A percentile compares a stretch with the other conserved stretches of the same genome.
Conservation (phyloP, 2,329 filamentous ascomycete genomes). For the Calonectria ilicicola region DNA sequence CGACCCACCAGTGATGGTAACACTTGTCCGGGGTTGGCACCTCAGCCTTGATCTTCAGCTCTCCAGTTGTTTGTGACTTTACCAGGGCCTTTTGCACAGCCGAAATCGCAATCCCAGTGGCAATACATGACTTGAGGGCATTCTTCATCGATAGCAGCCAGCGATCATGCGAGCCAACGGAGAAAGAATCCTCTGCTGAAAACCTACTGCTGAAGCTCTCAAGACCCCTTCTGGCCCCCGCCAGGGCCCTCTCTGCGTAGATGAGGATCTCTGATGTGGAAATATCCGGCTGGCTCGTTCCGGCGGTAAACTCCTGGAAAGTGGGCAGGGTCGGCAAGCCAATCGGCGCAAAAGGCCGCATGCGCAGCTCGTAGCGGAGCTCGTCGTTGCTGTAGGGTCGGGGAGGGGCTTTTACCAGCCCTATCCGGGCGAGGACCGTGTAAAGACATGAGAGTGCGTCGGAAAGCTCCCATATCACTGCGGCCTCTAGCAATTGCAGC, state of each 20-base stretch:
- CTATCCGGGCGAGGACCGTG: slow-evolving; percentile 70
- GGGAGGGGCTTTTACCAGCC: slow-evolving; percentile 61
- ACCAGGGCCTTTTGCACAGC: slow-evolving; percentile 68
- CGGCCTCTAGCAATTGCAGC: slow-evolving; percentile 72
- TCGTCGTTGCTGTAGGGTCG: slow-evolving; percentile 76
- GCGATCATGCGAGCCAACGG: slow-evolving; percentile 67
- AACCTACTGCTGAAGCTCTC: slow-evolving; percentile 66
- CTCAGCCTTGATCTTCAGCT: slow-evolving; percentile 60
- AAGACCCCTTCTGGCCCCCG: slow-evolving; percentile 65
- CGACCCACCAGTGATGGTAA: slow-evolving; percentile 75
- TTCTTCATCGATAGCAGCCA: slow-evolving; percentile 72
- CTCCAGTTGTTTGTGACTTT: slow-evolving; percentile 40
- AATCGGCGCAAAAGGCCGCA: slow-evolving; percentile 83
- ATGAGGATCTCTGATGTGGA: slow-evolving; percentile 55
- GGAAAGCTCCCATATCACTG: slow-evolving; percentile 69
- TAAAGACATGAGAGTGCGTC: slow-evolving; percentile 73
- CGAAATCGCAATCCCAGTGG: slow-evolving; percentile 73
- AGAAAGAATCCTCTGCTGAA: slow-evolving; percentile 64
- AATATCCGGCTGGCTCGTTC: slow-evolving; percentile 55
- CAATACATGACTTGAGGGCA: slow-evolving; percentile 77
- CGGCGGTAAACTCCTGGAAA: slow-evolving; percentile 68
- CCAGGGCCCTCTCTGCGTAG: slow-evolving; percentile 59
- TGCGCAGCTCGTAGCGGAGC: slow-evolving; percentile 84
- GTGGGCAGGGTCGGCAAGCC: slow-evolving; percentile 75
- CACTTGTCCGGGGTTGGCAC: slow-evolving; percentile 64